Conservation (phyloP, 2,329 filamentous ascomycete species). For the Colletotrichum aenigma region DNA sequence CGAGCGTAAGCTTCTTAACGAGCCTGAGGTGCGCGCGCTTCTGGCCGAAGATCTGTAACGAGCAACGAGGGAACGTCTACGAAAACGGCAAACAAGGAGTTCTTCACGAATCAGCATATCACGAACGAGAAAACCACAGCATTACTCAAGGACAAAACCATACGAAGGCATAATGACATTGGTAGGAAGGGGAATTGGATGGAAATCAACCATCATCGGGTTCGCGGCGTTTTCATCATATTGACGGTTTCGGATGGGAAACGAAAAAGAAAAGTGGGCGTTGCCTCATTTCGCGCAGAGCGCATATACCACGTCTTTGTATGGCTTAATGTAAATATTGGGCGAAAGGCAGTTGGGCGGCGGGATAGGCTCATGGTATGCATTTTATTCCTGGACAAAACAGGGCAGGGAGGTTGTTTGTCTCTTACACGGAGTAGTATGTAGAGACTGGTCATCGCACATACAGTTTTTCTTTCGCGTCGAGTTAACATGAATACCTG, state of each 20-base stretch:
- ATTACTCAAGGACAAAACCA: conserved; percentile 2
- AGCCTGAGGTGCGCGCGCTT: conserved; percentile 55
- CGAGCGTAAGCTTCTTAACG: conserved; percentile 73
- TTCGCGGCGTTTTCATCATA: conserved; percentile 11
- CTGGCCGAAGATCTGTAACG: conserved; percentile 46
- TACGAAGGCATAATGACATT: conserved; percentile 11
- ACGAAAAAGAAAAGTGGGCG: conserved; percentile 2
- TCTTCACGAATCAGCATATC: conserved; percentile 11
- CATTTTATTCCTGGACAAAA: not conserved
- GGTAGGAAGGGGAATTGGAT: not conserved
- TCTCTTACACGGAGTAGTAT: not conserved
- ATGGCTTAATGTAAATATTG: conserved; percentile 18
- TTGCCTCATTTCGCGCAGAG: conserved; percentile 7
- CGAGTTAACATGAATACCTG: not conserved
- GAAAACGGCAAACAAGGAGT: not conserved
- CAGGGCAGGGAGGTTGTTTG: not conserved
- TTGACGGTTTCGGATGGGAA: not conserved
- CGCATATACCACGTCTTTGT: conserved; percentile 17
- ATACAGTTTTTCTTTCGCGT: not conserved
- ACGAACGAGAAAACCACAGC: conserved; percentile 10
- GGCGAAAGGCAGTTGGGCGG: not conserved
- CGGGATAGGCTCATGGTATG: not conserved
- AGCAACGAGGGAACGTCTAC: not conserved
- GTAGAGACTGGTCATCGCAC: not conserved
- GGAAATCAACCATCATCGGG: not conserved